Conservation (phyloP, 176 grass and related monocot genomes). For the Miscanthus lutarioriparius region DNA sequence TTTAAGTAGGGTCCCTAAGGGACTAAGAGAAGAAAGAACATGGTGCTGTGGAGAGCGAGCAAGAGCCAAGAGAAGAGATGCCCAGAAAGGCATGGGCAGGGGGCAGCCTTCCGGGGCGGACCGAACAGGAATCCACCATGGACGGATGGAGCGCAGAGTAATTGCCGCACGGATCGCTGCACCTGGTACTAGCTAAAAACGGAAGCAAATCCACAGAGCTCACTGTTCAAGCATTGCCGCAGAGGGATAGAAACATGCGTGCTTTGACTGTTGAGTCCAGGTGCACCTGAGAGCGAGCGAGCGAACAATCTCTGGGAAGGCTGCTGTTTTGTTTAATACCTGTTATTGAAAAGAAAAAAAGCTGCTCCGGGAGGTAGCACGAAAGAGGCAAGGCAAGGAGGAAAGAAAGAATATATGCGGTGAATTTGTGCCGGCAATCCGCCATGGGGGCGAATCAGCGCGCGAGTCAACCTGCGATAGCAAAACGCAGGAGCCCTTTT, state of each 20-base stretch:
- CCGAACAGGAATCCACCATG: constrained; percentile 31
- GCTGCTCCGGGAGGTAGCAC: not conserved
- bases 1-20: constrained; percentile 4
- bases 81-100: not conserved
- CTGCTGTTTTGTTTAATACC: not conserved
- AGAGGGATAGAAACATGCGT: constrained; percentile 25
- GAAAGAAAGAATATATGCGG: constrained; percentile 11
- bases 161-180: constrained; percentile 32
- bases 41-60: not conserved
- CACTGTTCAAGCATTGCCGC: constrained; percentile 15
- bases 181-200: constrained; percentile 23
- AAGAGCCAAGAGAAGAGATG: not conserved
- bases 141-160: constrained; percentile 23
- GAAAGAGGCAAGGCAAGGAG: constrained; percentile 5
- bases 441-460: constrained; percentile 23
- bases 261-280: not conserved
- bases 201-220: constrained; percentile 29
- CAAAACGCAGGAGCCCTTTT: not conserved
- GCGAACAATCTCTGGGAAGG: not conserved
- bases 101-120: not conserved
- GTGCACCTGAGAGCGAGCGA: not conserved
- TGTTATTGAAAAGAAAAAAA: not conserved
- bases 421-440: constrained; percentile 39
- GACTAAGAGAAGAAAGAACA: not conserved
- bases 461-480: constrained; percentile 34